A percentile compares a stretch with the other conserved stretches of the same genome.
These are phyloP conservation scores for Populus hybrid DNA, from an alignment of 441 rosid genomes.

Conservation along the genomic window DNA sequence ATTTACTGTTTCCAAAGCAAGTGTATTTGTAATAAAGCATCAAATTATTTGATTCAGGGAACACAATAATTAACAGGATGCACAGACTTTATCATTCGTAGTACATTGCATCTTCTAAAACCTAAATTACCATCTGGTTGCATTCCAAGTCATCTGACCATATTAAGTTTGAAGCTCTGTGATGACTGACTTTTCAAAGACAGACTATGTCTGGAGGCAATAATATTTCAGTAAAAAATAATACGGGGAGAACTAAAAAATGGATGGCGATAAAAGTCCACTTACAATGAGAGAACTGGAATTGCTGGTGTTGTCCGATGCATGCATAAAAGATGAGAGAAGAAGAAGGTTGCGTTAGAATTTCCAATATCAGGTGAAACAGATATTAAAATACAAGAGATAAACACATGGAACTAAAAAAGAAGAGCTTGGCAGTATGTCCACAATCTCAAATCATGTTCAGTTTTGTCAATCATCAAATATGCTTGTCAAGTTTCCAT, in stretches of 20 bases:
- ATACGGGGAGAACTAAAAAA: neutral
- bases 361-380: slow-evolving; percentile 2
- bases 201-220: neutral
- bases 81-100: neutral
- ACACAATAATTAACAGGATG: neutral
- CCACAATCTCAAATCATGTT: neutral
- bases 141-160: neutral
- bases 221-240: neutral
- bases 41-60: neutral
- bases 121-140: neutral
- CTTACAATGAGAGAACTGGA: slow-evolving; percentile 96
- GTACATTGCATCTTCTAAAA: neutral
- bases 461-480: neutral
- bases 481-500: neutral
- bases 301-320: slow-evolving; percentile 64
- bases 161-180: neutral
- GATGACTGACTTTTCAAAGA: neutral
- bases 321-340: slow-evolving; percentile 35
- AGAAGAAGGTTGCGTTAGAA: slow-evolving; percentile 35
- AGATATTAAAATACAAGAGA: neutral
- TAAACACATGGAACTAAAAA: neutral
- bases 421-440: neutral
- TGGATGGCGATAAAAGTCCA: slow-evolving; percentile 26
- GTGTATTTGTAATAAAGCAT: neutral
- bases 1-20: neutral